Evolutionary conservation across 441 rosid genomes (phyloP), one percentile per base, ranked within the genome.

Genomic region (Adansonia rubrostipa): DNA sequence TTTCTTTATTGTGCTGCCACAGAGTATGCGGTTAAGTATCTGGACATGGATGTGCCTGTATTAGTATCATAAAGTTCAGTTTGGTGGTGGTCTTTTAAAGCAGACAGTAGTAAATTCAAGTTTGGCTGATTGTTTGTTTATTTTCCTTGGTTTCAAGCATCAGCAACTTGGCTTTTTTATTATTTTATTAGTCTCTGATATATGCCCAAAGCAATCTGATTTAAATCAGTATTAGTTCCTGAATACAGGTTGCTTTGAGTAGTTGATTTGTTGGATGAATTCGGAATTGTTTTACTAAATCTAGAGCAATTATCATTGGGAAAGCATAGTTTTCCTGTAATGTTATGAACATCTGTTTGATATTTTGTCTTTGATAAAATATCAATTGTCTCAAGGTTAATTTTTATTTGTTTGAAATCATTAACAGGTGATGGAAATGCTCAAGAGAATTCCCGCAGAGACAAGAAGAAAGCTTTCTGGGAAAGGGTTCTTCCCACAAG

Each of bases 401-500:
- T 19, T 40, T 73, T 40, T 19, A 57, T 73, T 42, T 73, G 42
- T 54, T n/a, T 76, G 54, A 45, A 66, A 67, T 42, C 11, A 22
- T 71, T 74, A 66, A 71, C 79, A 93, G 99, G 99, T 89, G 44
- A 83, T 86, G 91, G 92, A 89, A 87, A 97, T 97, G 61, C 84
- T 95, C 22, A 95, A 85, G 88, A 88, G 82, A 80, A 87, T 97
- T 69, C 90, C 97, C 0, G 78, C 73, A 7, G 94, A 93, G 40
- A 88, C 97, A 36, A 87, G 89, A 81, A 89, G 85, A 77, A 97
- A 87, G 84, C 98, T 97, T 73, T 76, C 87, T 65, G 87, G 85
- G 48, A 97, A 91, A 84, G 99, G 97, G 70, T 94, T 88, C 80
- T 90, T 92, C 79, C 97, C 99, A 61, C 99, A 97, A 80, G 97